Evolutionary conservation across 305 asterid species (phyloP).

Genomic region (Nicotiana rustica): DNA sequence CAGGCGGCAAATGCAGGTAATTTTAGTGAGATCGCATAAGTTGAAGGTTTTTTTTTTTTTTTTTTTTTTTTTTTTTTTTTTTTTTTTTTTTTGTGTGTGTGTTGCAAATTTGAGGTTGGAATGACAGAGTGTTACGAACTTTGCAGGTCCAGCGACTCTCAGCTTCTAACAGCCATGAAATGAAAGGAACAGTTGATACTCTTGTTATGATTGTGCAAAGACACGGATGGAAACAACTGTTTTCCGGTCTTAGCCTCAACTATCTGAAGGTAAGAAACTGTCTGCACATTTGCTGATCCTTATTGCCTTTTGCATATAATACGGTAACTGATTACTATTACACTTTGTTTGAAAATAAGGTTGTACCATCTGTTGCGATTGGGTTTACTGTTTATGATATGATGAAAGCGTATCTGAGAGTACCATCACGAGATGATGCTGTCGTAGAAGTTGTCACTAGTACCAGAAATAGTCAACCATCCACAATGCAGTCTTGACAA

Average conservation of each 20-base stretch:
- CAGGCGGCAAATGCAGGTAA: slow-evolving; percentile 97
- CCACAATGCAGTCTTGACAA: slow-evolving; percentile 58
- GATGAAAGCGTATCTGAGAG: slow-evolving; percentile 79
- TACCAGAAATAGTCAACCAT: slow-evolving; percentile 47
- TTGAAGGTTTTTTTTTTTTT: no score
- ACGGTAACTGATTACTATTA: not conserved
- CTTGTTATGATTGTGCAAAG: slow-evolving; percentile 63
- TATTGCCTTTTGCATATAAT: slow-evolving; percentile 18
- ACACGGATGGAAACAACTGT: slow-evolving; percentile 90
- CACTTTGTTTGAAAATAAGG: slow-evolving; percentile 53
- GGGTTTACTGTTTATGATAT: slow-evolving; percentile 90
- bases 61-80: no score
- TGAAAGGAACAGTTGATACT: slow-evolving; percentile 69
- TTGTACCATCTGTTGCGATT: slow-evolving; percentile 96
- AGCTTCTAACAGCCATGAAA: slow-evolving; percentile 49
- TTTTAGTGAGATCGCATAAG: slow-evolving; percentile 28
- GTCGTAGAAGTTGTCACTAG: slow-evolving; percentile 46
- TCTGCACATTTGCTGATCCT: not conserved
- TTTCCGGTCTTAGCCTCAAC: slow-evolving; percentile 97
- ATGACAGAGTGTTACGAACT: not conserved
- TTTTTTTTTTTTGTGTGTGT: no score
- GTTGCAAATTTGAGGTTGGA: not conserved
- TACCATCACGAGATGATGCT: slow-evolving; percentile 81
- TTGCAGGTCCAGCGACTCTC: slow-evolving; percentile 80
- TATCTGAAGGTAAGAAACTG: slow-evolving; percentile 71